phyloP scores from a whole-genome alignment of 2,329 filamentous ascomycete species.

The Alternaria sp. region DNA sequence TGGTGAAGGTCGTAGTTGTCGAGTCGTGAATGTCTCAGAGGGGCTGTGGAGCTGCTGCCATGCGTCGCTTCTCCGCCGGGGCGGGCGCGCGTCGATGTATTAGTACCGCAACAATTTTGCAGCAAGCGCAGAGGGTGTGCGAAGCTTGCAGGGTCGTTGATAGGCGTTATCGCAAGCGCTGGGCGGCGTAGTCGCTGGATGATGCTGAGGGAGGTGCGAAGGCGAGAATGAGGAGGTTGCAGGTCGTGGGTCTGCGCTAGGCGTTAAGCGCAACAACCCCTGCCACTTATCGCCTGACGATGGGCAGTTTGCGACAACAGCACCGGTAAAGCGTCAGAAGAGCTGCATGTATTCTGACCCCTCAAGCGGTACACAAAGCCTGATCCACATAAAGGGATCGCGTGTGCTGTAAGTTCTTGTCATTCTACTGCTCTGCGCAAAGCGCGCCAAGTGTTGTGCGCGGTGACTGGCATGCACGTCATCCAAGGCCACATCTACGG shows the following conservation, averaged over 20 bases:
- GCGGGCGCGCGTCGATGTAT: conserved; percentile 18
- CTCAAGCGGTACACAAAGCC: not conserved
- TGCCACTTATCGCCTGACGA: conserved; percentile 20
- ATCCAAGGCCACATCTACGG: conserved; percentile 17
- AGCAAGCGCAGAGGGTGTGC: conserved; percentile 25
- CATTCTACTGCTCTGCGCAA: conserved; percentile 4
- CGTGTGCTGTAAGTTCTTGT: not conserved
- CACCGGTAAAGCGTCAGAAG: not conserved
- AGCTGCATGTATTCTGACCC: not conserved
- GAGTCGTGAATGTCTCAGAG: conserved; percentile 21
- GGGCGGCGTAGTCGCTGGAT: conserved; percentile 24
- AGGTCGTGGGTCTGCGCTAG: conserved; percentile 16
- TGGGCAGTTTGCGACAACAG: conserved; percentile 5
- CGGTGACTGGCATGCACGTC: conserved; percentile 27
- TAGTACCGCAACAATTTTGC: conserved; percentile 30
- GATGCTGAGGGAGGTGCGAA: conserved; percentile 32
- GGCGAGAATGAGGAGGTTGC: conserved; percentile 22
- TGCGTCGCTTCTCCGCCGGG: conserved; percentile 38
- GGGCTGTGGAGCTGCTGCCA: conserved; percentile 29
- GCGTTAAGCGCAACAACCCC: conserved; percentile 1
- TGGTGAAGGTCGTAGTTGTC: conserved; percentile 15
- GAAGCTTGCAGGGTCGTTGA: conserved; percentile 1
- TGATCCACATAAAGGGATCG: not conserved
- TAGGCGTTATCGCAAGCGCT: conserved; percentile 9
- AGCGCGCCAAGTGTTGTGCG: conserved; percentile 8